phyloP scores from a whole-genome alignment of 495 filamentous ascomycete species.

The Tuber umbilicatum region DNA sequence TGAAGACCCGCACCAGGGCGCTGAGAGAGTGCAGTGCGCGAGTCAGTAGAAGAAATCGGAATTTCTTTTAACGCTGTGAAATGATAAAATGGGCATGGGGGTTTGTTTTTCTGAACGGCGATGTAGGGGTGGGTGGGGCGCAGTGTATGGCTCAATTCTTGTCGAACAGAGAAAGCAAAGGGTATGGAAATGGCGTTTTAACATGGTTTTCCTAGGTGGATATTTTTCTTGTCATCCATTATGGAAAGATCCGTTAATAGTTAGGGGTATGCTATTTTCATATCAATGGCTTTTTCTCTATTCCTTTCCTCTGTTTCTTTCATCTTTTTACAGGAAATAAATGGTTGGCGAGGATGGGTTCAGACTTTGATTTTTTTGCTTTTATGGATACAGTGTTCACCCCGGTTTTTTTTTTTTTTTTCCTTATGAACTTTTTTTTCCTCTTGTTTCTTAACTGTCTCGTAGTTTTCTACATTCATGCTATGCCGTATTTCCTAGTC shows the following conservation, averaged over 20 bases:
- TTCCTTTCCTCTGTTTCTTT: conserved; percentile 2
- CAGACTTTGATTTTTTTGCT: neutral
- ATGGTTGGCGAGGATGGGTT: conserved; percentile 4
- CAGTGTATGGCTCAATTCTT: neutral
- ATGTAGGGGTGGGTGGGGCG: neutral
- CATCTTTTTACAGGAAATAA: conserved; percentile 5
- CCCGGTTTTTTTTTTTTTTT: neutral
- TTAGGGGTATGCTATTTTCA: conserved; percentile 5
- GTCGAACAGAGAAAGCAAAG: neutral
- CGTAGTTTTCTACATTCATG: neutral
- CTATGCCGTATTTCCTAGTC: neutral
- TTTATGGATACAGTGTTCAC: conserved; percentile 3
- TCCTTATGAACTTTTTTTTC: neutral
- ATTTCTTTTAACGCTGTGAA: neutral
- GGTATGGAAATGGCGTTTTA: conserved; percentile 2
- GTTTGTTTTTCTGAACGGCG: neutral
- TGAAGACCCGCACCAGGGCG: conserved; percentile 73
- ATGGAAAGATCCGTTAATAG: conserved; percentile 1
- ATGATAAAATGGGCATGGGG: conserved; percentile 1
- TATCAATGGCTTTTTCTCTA: neutral
- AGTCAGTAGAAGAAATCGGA: conserved; percentile 64
- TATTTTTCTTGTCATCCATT: neutral
- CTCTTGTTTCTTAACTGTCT: neutral
- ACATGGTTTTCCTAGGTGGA: neutral
- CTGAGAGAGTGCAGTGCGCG: conserved; percentile 93